Percentiles rank a stretch among this genome's conserved stretches.
Conservation (phyloP, 257 asterid species). For the Avicennia marina region DNA sequence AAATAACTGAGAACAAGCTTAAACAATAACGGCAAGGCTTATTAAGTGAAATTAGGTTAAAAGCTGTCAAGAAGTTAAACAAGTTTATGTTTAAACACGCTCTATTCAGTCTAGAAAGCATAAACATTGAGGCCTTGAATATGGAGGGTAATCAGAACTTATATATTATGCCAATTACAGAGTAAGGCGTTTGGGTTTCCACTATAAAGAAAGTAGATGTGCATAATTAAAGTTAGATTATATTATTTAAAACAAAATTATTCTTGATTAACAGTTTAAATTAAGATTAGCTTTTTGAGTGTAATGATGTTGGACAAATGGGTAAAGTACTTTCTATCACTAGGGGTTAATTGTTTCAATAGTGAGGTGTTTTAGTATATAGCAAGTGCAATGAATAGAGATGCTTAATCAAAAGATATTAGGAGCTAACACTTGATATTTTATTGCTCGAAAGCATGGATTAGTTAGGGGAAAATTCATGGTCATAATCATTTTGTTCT, state of each 20-base stretch:
- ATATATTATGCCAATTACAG: too few species aligned
- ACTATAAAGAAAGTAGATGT: not conserved
- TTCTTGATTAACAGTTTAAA: conserved; percentile 18
- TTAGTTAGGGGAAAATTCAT: conserved; percentile 8
- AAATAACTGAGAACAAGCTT: not conserved
- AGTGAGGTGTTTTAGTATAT: not conserved
- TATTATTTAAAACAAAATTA: conserved; percentile 11
- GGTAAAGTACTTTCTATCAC: conserved; percentile 18
- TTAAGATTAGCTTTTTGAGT: conserved; percentile 25
- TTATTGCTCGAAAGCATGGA: conserved; percentile 17
- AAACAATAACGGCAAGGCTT: not conserved
- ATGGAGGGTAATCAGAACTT: too few species aligned
- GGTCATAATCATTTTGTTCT: conserved; percentile 20
- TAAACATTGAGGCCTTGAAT: too few species aligned
- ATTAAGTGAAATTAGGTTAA: not conserved
- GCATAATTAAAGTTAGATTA: conserved; percentile 11
- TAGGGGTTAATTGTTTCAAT: conserved; percentile 18
- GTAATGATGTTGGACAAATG: conserved; percentile 30
- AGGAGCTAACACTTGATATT: conserved; percentile 4
- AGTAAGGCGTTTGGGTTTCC: too few species aligned
- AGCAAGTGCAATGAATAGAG: conserved; percentile 24
- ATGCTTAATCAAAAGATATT: conserved; percentile 16
- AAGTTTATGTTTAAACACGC: too few species aligned
- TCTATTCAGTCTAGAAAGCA: too few species aligned
- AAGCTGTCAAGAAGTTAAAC: too few species aligned